These are phyloP conservation scores for Brettanomyces naardenensis DNA, from an alignment of 805 yeast species.

Conservation along the genomic window DNA sequence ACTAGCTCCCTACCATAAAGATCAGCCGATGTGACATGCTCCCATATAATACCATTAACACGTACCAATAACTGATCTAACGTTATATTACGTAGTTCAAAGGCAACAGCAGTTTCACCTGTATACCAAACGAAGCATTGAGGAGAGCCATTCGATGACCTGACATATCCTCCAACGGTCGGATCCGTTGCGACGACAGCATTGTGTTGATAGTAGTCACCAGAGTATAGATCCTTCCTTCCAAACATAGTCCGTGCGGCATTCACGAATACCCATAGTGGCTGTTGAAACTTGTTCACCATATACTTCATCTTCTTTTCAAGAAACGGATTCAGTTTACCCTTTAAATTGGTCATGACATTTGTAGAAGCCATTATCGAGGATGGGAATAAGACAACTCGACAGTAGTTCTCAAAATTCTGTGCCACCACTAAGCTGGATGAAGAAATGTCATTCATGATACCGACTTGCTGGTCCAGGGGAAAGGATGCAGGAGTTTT, in stretches of 20 bases:
- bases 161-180: conserved; percentile 18
- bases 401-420: conserved; percentile 32
- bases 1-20: conserved; percentile 40
- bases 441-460: conserved; percentile 28
- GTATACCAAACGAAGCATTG: conserved; percentile 40
- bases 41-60: conserved; percentile 67
- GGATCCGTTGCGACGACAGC: conserved; percentile 29
- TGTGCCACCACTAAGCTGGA: conserved; percentile 29
- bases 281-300: conserved; percentile 29
- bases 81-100: conserved; percentile 38
- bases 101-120: conserved; percentile 44
- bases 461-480: conserved; percentile 21
- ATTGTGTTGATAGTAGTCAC: conserved; percentile 29
- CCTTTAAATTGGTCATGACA: conserved; percentile 6
- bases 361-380: not conserved
- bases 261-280: conserved; percentile 46
- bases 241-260: conserved; percentile 43
- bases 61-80: conserved; percentile 35
- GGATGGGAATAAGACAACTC: conserved; percentile 22
- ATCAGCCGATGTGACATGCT: conserved; percentile 49
- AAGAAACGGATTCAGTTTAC: conserved; percentile 14
- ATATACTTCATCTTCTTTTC: conserved; percentile 19
- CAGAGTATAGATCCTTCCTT: conserved; percentile 36
- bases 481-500: conserved; percentile 25
- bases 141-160: conserved; percentile 18